Evolutionary conservation across 2,329 filamentous ascomycete species (phyloP).

Genomic region (Colletotrichum australisinense): DNA sequence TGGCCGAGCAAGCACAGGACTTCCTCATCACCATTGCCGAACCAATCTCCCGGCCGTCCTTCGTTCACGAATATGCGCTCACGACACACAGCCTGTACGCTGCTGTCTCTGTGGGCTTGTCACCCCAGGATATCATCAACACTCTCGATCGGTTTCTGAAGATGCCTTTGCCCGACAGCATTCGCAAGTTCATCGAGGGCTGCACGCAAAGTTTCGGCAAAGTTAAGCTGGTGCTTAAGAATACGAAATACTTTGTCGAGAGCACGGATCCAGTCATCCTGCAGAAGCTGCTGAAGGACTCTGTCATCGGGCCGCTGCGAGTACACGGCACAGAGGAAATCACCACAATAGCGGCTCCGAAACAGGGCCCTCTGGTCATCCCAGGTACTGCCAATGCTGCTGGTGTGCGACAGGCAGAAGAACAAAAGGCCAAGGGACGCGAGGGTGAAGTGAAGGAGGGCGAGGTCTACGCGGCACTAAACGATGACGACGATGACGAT

Average conservation of each 20-base stretch:
- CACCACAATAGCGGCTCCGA: constrained; percentile 84
- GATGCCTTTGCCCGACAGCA: constrained; percentile 83
- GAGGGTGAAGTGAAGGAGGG: constrained; percentile 67
- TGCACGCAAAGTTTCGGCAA: constrained; percentile 95
- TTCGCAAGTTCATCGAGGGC: constrained; percentile 80
- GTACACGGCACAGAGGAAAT: constrained; percentile 79
- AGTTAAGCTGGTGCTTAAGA: constrained; percentile 92
- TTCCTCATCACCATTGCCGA: constrained; percentile 97
- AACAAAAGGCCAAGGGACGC: constrained; percentile 56
- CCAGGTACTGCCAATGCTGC: constrained; percentile 94
- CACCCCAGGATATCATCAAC: constrained; percentile 88
- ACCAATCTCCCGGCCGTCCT: constrained; percentile 87
- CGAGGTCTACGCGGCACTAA: constrained; percentile 77
- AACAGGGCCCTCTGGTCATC: constrained; percentile 89
- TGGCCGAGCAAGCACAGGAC: constrained; percentile 88
- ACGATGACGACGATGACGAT: constrained; percentile 89
- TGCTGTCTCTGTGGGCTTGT: constrained; percentile 92
- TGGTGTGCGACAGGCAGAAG: constrained; percentile 79
- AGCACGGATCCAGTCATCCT: constrained; percentile 89
- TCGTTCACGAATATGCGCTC: constrained; percentile 93
- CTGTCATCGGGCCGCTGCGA: constrained; percentile 82
- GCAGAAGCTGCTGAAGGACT: constrained; percentile 86
- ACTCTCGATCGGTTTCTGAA: constrained; percentile 91
- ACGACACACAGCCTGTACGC: constrained; percentile 95
- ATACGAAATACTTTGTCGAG: constrained; percentile 95